Evolutionary conservation across 306 rosid species (phyloP).

Genomic region (Medicago arabica): DNA sequence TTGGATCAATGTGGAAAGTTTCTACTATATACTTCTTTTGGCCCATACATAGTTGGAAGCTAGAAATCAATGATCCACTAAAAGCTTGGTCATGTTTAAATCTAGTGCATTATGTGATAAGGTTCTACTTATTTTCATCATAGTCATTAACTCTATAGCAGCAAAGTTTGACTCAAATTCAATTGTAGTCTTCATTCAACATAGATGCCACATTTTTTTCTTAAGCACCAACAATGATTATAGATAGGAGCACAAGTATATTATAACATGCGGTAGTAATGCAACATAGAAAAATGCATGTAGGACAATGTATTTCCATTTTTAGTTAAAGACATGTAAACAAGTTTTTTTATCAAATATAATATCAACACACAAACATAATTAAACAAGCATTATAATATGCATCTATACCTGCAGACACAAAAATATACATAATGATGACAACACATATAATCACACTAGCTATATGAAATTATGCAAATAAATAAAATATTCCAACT

Average conservation of each 20-base stretch:
- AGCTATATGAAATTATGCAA: constrained; percentile 8
- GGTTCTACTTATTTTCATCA: constrained; percentile 18
- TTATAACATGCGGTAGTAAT: neutral
- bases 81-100: constrained; percentile 33
- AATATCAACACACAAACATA: neutral
- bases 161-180: constrained; percentile 46
- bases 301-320: constrained; percentile 29
- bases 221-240: neutral
- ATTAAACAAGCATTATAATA: constrained; percentile 14
- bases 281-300: neutral
- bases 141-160: constrained; percentile 33
- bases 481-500: neutral
- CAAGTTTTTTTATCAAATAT: neutral
- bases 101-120: constrained; percentile 26
- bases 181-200: constrained; percentile 29
- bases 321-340: constrained; percentile 26
- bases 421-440: constrained; percentile 4
- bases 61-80: constrained; percentile 26
- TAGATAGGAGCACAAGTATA: neutral
- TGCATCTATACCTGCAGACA: constrained; percentile 32
- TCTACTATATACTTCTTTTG: constrained; percentile 20
- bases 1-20: constrained; percentile 9
- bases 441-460: constrained; percentile 1
- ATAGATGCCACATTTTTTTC: neutral
- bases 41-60: constrained; percentile 36